A percentile compares a stretch with the other conserved stretches of the same genome.
These are phyloP conservation scores for Daldinia childiae DNA, from an alignment of 495 filamentous ascomycete genomes.

Conservation along the genomic window DNA sequence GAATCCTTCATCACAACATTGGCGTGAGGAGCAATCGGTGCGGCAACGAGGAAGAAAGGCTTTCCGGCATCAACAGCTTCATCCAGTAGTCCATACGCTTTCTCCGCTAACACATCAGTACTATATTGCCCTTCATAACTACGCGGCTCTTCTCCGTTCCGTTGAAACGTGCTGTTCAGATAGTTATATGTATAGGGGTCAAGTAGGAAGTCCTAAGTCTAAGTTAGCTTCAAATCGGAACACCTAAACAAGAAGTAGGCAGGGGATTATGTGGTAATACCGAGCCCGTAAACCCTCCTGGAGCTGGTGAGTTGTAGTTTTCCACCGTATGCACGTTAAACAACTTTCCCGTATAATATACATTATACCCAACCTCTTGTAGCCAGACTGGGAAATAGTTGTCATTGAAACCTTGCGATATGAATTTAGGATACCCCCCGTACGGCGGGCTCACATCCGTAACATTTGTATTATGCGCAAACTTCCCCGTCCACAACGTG, in stretches of 20 bases:
- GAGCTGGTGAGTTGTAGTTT: slow-evolving; percentile 65
- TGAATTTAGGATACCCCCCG: slow-evolving; percentile 73
- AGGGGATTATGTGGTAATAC: slow-evolving; percentile 12
- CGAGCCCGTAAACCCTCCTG: slow-evolving; percentile 62
- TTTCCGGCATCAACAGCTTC: slow-evolving; percentile 58
- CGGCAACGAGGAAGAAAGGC: slow-evolving; percentile 71
- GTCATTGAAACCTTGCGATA: slow-evolving; percentile 68
- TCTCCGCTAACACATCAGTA: slow-evolving; percentile 68
- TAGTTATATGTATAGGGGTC: slow-evolving; percentile 75
- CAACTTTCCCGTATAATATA: slow-evolving; percentile 74
- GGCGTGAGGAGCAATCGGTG: slow-evolving; percentile 70
- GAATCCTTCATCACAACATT: slow-evolving; percentile 57
- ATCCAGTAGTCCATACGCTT: slow-evolving; percentile 68
- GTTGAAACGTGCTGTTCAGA: slow-evolving; percentile 69
- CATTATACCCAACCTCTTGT: slow-evolving; percentile 70
- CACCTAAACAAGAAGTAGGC: background rate
- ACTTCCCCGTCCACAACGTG: slow-evolving; percentile 68
- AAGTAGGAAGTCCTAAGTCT: slow-evolving; percentile 65
- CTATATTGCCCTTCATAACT: slow-evolving; percentile 66
- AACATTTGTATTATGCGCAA: slow-evolving; percentile 77
- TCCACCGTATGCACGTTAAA: slow-evolving; percentile 67
- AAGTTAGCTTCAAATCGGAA: slow-evolving; percentile 7
- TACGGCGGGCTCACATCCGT: slow-evolving; percentile 71
- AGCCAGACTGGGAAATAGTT: slow-evolving; percentile 73
- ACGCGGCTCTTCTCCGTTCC: slow-evolving; percentile 63